These are phyloP conservation scores for Tricholoma matsutake DNA, from an alignment of 768 basidiomycete species.

Conservation along the genomic window DNA sequence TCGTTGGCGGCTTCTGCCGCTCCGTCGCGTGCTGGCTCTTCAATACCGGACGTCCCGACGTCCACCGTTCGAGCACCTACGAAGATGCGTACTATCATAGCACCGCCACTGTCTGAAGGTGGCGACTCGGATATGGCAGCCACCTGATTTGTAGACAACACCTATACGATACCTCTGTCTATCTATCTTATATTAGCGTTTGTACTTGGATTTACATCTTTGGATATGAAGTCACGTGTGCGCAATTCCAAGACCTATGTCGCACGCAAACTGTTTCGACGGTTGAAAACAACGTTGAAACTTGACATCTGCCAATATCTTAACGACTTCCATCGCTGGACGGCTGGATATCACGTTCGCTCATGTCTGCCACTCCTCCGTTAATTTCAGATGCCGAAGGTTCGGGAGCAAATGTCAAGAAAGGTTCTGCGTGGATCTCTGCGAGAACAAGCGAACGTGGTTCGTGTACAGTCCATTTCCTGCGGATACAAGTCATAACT, in stretches of 20 bases:
- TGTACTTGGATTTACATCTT: not conserved
- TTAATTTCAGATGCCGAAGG: conserved; percentile 30
- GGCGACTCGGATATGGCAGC: conserved; percentile 45
- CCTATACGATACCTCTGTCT: not conserved
- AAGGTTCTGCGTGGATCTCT: conserved; percentile 38
- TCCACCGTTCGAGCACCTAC: conserved; percentile 48
- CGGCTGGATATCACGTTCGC: conserved; percentile 7
- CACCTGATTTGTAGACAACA: conserved; percentile 23
- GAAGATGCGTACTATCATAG: conserved; percentile 65
- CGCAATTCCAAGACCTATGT: not conserved
- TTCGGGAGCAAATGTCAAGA: conserved; percentile 32
- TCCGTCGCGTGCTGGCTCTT: conserved; percentile 58
- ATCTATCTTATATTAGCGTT: not conserved
- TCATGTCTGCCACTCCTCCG: conserved; percentile 21
- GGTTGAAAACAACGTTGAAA: no score
- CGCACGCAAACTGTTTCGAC: not conserved
- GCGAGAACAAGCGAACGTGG: conserved; percentile 49
- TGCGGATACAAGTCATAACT: not conserved
- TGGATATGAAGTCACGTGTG: not conserved
- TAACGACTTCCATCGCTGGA: conserved; percentile 15
- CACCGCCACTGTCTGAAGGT: conserved; percentile 45
- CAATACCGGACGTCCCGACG: conserved; percentile 41
- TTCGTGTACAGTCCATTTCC: conserved; percentile 26
- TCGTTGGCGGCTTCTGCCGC: conserved; percentile 47
- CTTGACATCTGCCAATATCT: conserved; percentile 2